Evolutionary conservation across 1,284 basidiomycete genomes (phyloP).

Genomic region (Ceratobasidium sp.): DNA sequence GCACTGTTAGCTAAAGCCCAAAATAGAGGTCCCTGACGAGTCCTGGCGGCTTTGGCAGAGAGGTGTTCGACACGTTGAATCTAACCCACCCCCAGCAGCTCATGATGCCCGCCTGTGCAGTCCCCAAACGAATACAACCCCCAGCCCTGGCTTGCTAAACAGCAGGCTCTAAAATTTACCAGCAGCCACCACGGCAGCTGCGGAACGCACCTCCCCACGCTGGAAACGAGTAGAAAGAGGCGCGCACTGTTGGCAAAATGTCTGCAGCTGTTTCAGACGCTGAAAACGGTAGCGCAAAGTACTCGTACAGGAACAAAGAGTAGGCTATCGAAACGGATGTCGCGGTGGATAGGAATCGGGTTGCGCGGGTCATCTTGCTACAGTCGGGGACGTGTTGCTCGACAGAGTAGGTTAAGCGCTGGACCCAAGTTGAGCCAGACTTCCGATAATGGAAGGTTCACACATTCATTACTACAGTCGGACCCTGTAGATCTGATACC

Average conservation of each 20-base stretch:
- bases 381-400: background rate
- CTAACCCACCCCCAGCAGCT: constrained; percentile 69
- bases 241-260: constrained; percentile 71
- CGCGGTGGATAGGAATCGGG: constrained; percentile 62
- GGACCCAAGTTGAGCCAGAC: background rate
- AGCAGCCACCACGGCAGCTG: constrained; percentile 83
- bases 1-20: no score
- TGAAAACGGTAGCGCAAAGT: constrained; percentile 69
- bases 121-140: constrained; percentile 77
- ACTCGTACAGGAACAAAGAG: constrained; percentile 64
- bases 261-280: constrained; percentile 59
- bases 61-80: no score
- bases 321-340: constrained; percentile 63
- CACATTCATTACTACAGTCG: no score
- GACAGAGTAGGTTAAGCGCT: background rate
- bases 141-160: constrained; percentile 75
- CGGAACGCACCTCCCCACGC: no score
- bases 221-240: no score
- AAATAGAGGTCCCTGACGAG: no score
- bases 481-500: no score
- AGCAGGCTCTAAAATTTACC: constrained; percentile 78
- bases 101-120: constrained; percentile 79
- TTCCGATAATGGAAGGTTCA: no score
- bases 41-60: no score
- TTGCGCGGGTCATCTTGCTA: constrained; percentile 66